Percentiles rank a stretch among this genome's conserved stretches.
Conservation (phyloP, 805 yeast genomes). For the Spathaspora sp. region DNA sequence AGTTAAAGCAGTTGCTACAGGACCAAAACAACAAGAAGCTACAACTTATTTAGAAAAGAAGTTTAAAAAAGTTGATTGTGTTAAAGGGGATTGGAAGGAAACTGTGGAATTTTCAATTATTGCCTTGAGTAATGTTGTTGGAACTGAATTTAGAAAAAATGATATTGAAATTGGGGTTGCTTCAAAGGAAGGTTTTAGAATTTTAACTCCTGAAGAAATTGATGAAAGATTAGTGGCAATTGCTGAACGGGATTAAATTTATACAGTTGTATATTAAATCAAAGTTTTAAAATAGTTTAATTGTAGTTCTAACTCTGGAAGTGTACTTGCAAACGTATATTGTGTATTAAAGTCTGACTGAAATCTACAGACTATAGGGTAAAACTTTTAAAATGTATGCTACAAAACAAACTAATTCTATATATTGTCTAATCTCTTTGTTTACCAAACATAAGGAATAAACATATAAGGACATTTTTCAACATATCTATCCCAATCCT, state of each 20-base stretch:
- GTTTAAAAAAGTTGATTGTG: conserved; percentile 64
- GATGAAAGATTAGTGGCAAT: conserved; percentile 92
- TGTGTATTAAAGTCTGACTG: too few relatives aligned
- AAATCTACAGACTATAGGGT: too few relatives aligned
- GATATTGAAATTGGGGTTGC: conserved; percentile 95
- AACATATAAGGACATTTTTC: conserved; percentile 88
- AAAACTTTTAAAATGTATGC: too few relatives aligned
- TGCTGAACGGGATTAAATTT: conserved; percentile 86
- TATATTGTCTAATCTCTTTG: background rate
- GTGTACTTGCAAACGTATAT: too few relatives aligned
- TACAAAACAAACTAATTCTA: background rate
- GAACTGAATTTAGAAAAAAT: conserved; percentile 90
- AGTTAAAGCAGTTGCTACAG: conserved; percentile 88
- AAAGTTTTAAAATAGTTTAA: background rate
- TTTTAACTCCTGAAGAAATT: conserved; percentile 78
- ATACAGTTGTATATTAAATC: background rate
- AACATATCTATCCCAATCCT: conserved; percentile 85
- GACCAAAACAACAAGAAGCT: conserved; percentile 97
- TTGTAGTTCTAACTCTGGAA: too few relatives aligned
- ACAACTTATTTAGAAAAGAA: conserved; percentile 86
- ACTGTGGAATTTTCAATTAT: conserved; percentile 88
- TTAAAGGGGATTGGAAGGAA: conserved; percentile 80
- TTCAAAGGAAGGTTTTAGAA: conserved; percentile 63
- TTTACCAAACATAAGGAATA: conserved; percentile 78
- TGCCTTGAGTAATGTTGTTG: conserved; percentile 79